Percentiles rank a stretch among this genome's conserved stretches.
These are phyloP conservation scores for Xylariales sp. DNA, from an alignment of 2,329 filamentous ascomycete genomes.

Conservation along the genomic window DNA sequence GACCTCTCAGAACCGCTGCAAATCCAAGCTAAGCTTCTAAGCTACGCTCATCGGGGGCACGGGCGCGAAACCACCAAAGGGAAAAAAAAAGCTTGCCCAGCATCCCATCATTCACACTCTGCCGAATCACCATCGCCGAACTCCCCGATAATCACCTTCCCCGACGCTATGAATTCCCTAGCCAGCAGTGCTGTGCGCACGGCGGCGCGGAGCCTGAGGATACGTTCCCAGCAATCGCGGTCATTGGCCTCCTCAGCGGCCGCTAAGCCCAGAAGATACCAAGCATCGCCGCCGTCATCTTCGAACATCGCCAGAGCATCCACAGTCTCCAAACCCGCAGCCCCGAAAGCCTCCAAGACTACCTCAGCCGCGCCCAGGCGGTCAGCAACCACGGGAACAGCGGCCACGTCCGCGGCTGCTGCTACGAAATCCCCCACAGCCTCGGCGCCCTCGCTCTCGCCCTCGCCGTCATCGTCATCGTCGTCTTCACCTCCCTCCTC, in stretches of 20 bases:
- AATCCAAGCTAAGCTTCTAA: too few relatives aligned
- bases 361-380: too few relatives aligned
- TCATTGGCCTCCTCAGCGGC: not conserved
- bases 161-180: too few relatives aligned
- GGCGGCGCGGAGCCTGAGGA: too few relatives aligned
- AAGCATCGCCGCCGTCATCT: not conserved
- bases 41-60: too few relatives aligned
- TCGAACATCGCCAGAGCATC: slow-evolving; percentile 6
- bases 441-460: slow-evolving; percentile 9
- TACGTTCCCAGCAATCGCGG: not conserved
- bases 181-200: too few relatives aligned
- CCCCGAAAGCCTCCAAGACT: slow-evolving; percentile 11
- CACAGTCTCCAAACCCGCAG: slow-evolving; percentile 5
- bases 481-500: slow-evolving; percentile 10
- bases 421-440: slow-evolving; percentile 7
- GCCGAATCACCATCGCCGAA: too few relatives aligned
- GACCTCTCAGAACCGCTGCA: too few relatives aligned
- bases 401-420: slow-evolving; percentile 7
- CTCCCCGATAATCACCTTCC: too few relatives aligned
- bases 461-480: slow-evolving; percentile 7
- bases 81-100: too few relatives aligned
- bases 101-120: too few relatives aligned
- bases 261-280: slow-evolving; percentile 11
- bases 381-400: slow-evolving; percentile 5
- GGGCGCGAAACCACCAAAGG: too few relatives aligned